A percentile compares a stretch with the other conserved stretches of the same genome.
These are phyloP conservation scores for Sedum album DNA, from an alignment of 164 flowering plant species.

Conservation along the genomic window DNA sequence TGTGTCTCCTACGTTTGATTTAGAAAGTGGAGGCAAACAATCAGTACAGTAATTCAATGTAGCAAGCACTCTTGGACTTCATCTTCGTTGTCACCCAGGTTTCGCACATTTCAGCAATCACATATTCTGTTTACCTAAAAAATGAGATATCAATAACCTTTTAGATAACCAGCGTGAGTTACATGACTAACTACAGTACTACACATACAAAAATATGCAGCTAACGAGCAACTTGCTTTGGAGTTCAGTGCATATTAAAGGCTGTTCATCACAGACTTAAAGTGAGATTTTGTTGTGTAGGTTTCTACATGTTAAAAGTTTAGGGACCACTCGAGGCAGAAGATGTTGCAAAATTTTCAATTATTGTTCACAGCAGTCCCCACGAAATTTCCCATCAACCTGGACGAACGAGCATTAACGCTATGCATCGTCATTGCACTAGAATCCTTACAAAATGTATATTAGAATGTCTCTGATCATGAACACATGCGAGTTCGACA, in stretches of 20 bases:
- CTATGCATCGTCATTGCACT: neutral
- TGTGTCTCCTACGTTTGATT: neutral
- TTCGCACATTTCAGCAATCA: neutral
- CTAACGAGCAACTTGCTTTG: neutral
- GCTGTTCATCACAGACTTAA: neutral
- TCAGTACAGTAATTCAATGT: neutral
- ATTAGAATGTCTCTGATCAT: constrained; percentile 3
- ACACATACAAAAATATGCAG: neutral
- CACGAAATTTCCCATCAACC: constrained; percentile 6
- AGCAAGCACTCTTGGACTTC: neutral
- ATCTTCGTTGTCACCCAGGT: neutral
- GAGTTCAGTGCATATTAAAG: neutral
- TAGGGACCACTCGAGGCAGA: constrained; percentile 4
- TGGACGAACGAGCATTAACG: neutral
- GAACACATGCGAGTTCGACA: neutral
- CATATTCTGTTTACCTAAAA: neutral
- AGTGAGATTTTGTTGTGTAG: neutral
- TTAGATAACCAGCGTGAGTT: neutral
- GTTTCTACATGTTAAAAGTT: neutral
- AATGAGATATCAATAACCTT: neutral
- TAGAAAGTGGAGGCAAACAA: neutral
- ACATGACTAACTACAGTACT: neutral
- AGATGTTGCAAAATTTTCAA: constrained; percentile 3
- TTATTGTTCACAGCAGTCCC: constrained; percentile 7
- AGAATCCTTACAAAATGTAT: constrained; percentile 1